Base-by-base conservation (phyloP, 2,329 filamentous ascomycete genomes). In the Arthroderma sp. region DNA sequence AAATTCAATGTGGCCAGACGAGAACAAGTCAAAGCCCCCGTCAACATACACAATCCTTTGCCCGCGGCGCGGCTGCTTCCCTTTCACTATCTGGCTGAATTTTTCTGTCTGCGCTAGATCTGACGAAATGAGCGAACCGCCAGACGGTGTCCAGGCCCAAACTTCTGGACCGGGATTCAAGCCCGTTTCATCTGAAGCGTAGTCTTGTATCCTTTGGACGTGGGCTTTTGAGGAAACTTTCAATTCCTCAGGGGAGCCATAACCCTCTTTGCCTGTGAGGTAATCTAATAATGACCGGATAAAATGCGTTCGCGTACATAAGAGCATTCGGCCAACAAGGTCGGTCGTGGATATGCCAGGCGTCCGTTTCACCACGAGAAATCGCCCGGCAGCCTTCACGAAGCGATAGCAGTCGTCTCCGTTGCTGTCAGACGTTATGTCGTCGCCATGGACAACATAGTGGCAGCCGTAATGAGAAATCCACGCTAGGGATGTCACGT, bases 361-460 rank as follows among this genome's bases (percentile, higher is more conserved):
- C 2, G 91, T 96, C 51, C 91, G 78, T 69, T 94, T 94, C 38
- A 98, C 91, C 11, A 98, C 86, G 67, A 93, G 88, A 76, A 98
- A 98, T 37, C 91, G 78, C 8, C 83, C 82, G 1, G 89, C 91
- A 36, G 84, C 81, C 68, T 98, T 98, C 57, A 98, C 91, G 59
- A 89, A 96, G 49, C 91, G 84, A 68, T 98, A 98, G 69, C 89
- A 96, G 68, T 98, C 91, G 62, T 94, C 83, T 36, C 91, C 91
- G 53, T 80, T 80, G 60, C 83, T 85, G 65, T 98, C 91, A 0
- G 87, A 94, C 2, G 91, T 96, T 59, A 96, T 94, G 65, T 96
- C 89, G 63, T 96, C 91, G 49, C 89, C 89, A 64, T 96, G 89
- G 1, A 94, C 89, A 36, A 96, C 91, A 62, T 89, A 96, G 59